Percentiles rank a stretch among this genome's conserved stretches.
Conservation (phyloP, 257 asterid species). For the Nicotiana paniculata region DNA sequence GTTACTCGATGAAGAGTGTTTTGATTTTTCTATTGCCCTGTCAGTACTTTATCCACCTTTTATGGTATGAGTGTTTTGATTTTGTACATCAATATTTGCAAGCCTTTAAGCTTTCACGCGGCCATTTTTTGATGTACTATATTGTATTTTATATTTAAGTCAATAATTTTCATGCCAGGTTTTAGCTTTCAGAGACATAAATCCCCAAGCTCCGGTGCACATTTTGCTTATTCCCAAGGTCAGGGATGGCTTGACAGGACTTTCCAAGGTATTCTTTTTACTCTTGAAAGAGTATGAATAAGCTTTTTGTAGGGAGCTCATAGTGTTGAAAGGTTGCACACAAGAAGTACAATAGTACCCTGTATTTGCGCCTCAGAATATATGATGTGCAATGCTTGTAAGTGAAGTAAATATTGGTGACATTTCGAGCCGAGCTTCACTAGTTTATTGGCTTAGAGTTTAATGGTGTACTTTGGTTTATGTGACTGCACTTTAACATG, state of each 20-base stretch:
- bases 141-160: neutral
- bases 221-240: slow-evolving; percentile 76
- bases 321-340: neutral
- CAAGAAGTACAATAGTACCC: neutral
- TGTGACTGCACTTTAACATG: neutral
- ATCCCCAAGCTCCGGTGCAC: slow-evolving; percentile 85
- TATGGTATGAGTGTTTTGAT: neutral
- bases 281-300: neutral
- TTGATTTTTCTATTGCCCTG: neutral
- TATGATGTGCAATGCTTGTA: neutral
- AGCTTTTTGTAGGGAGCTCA: neutral
- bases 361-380: neutral
- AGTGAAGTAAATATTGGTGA: neutral
- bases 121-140: neutral
- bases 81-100: neutral
- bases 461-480: neutral
- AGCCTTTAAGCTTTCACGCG: neutral
- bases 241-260: slow-evolving; percentile 69
- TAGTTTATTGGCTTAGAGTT: neutral
- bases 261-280: slow-evolving; percentile 46
- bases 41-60: neutral
- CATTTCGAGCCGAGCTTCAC: neutral
- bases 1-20: neutral
- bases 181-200: slow-evolving; percentile 86
- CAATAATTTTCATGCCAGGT: slow-evolving; percentile 39